Conservation (phyloP, 2,329 filamentous ascomycete species). For the Hypocrella siamensis region DNA sequence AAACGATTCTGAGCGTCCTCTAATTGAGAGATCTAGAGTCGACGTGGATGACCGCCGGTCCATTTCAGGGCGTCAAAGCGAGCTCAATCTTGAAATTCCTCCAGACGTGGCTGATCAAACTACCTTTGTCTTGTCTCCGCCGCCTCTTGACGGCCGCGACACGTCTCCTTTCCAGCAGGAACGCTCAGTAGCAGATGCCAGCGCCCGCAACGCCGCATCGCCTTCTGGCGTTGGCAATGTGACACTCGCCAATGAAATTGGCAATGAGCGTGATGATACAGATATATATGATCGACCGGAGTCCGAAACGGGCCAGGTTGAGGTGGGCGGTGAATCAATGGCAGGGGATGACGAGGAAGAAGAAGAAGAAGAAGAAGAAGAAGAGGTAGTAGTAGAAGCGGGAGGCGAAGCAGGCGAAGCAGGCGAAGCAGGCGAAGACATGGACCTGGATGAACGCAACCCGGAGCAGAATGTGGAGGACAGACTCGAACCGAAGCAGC, state of each 20-base stretch:
- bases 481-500: no score
- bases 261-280: conserved; percentile 1
- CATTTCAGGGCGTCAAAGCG: conserved; percentile 21
- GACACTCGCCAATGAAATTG: conserved; percentile 5
- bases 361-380: neutral
- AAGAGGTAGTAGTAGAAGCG: neutral
- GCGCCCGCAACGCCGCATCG: conserved; percentile 1
- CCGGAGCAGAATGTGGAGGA: no score
- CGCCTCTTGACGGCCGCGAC: conserved; percentile 11
- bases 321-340: neutral
- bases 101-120: conserved; percentile 30
- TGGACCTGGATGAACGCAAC: no score
- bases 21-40: conserved; percentile 8
- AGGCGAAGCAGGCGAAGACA: neutral
- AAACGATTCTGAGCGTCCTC: neutral
- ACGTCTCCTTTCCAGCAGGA: conserved; percentile 9
- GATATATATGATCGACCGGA: conserved; percentile 1
- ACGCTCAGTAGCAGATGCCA: conserved; percentile 1
- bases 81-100: conserved; percentile 36
- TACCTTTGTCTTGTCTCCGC: conserved; percentile 31
- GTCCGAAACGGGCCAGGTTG: neutral
- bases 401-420: neutral
- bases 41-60: conserved; percentile 25
- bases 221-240: conserved; percentile 3
- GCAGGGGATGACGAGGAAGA: conserved; percentile 1